Evolutionary conservation across 805 yeast species (phyloP).

Genomic region (Ogataea paraovalis): DNA sequence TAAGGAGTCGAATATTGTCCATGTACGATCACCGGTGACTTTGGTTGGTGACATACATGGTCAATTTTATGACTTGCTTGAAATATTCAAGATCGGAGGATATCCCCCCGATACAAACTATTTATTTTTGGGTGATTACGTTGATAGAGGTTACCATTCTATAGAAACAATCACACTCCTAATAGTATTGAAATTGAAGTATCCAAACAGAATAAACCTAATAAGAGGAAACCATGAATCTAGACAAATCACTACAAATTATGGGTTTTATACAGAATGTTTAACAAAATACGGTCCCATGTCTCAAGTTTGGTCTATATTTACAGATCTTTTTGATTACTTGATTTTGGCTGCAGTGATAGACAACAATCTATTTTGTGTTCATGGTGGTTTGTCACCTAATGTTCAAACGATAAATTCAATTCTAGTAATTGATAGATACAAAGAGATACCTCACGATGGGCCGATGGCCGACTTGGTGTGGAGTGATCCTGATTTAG

Average conservation of each 20-base stretch:
- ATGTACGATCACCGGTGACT: slow-evolving; percentile 80
- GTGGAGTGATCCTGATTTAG: slow-evolving; percentile 97
- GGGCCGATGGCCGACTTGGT: slow-evolving; percentile 99
- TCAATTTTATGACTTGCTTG: slow-evolving; percentile 89
- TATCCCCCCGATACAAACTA: slow-evolving; percentile 91
- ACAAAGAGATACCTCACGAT: slow-evolving; percentile 95
- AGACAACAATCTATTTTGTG: slow-evolving; percentile 86
- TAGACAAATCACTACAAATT: slow-evolving; percentile 93
- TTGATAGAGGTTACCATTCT: slow-evolving; percentile 90
- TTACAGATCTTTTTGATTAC: slow-evolving; percentile 92
- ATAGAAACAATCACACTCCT: slow-evolving; percentile 88
- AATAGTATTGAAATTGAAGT: slow-evolving; percentile 78
- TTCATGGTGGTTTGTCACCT: slow-evolving; percentile 96
- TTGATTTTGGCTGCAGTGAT: slow-evolving; percentile 85
- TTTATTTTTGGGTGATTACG: slow-evolving; percentile 91
- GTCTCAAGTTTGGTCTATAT: slow-evolving; percentile 77
- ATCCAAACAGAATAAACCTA: slow-evolving; percentile 77
- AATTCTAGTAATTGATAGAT: slow-evolving; percentile 83
- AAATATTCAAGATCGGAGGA: slow-evolving; percentile 92
- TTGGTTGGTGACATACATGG: slow-evolving; percentile 98
- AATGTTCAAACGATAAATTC: slow-evolving; percentile 93
- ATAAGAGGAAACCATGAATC: slow-evolving; percentile 96
- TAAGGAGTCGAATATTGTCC: slow-evolving; percentile 81
- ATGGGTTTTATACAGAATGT: slow-evolving; percentile 96
- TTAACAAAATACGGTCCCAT: slow-evolving; percentile 76